A percentile compares a stretch with the other conserved stretches of the same genome.
phyloP scores from a whole-genome alignment of 2,329 filamentous ascomycete genomes.

The Sarocladium kiliense region DNA sequence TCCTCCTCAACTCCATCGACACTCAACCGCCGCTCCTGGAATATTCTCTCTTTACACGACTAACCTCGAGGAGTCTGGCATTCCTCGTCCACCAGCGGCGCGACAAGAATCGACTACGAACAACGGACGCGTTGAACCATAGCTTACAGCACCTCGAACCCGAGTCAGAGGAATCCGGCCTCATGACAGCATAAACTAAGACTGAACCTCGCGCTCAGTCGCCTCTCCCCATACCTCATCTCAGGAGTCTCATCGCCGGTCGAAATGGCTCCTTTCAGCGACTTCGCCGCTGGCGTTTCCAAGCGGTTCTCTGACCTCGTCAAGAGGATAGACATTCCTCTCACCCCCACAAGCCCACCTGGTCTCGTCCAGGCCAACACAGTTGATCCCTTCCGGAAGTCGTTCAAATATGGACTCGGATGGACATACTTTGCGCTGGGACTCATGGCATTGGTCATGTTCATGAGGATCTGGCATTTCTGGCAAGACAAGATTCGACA shows the following conservation, averaged over 20 bases:
- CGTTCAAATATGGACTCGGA: constrained; percentile 79
- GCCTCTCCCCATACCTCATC: not conserved
- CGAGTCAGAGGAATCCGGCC: not conserved
- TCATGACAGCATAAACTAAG: not conserved
- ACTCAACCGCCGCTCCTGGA: constrained; percentile 12
- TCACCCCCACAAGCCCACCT: constrained; percentile 54
- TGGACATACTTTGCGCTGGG: constrained; percentile 86
- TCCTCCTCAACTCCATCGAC: constrained; percentile 17
- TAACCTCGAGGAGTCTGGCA: constrained; percentile 18
- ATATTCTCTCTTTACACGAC: constrained; percentile 11
- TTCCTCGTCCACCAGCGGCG: constrained; percentile 16
- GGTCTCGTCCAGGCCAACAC: constrained; percentile 58
- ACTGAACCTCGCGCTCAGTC: not conserved
- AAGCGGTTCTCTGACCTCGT: constrained; percentile 32
- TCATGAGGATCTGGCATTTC: constrained; percentile 76
- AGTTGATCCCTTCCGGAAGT: constrained; percentile 73
- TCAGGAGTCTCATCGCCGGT: constrained; percentile 12
- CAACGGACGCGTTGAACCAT: not conserved
- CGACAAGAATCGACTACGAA: not conserved
- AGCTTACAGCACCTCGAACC: not conserved
- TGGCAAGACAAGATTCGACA: constrained; percentile 93
- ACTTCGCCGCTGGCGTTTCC: constrained; percentile 27
- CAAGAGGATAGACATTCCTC: constrained; percentile 55
- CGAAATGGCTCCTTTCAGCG: constrained; percentile 38
- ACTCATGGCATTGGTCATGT: constrained; percentile 60